Base-by-base conservation (phyloP, 768 basidiomycete species). In the Psilocybe azurescens region DNA sequence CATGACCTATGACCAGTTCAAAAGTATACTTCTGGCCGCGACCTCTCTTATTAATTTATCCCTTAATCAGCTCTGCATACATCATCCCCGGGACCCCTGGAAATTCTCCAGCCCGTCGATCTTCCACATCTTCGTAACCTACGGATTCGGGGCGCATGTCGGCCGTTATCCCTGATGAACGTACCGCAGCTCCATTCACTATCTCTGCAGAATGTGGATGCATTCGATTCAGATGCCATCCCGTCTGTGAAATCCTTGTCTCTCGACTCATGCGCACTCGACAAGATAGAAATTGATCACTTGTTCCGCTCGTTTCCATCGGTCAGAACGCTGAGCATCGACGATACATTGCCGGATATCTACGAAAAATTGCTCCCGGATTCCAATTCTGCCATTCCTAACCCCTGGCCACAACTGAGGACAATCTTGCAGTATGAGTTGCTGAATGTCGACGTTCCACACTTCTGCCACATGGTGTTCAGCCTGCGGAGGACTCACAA, bases 1-100 rank as follows among this genome's bases (percentile, higher is more conserved):
- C 56, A 71, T 81, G 71, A 73, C 72, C 48, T 71, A 75, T 47
- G 64, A 70, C 13, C 78, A 79, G 54, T 77, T 81, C 56, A 74
- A 71, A 36, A 63, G 69, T 11, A 62, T 81, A 50, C 65, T 82
- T 14, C 66, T 69, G 10, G 58, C 73, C n/a, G 60, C 79, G 9
- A 77, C 78, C 5, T 70, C 60, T 14, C 73, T 83, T 28, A 62
- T 73, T 58, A 79, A 81, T 58, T 72, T 84, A 9, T 83, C 83
- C 5, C 68, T 83, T 24, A 76, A 74, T 48, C 75, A 78, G 53
- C 66, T 83, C 51, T 73, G 70, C 61, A 73, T 81, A 11, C 67
- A 74, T 46, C 73, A 73, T 53, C 72, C 75, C 10, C 73, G 74
- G 44, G 72, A 77, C 41, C 74, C 10, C 61, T 74, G 13, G 64